Conservation (phyloP, 768 basidiomycete genomes). For the Xerocomus potaroensis region DNA sequence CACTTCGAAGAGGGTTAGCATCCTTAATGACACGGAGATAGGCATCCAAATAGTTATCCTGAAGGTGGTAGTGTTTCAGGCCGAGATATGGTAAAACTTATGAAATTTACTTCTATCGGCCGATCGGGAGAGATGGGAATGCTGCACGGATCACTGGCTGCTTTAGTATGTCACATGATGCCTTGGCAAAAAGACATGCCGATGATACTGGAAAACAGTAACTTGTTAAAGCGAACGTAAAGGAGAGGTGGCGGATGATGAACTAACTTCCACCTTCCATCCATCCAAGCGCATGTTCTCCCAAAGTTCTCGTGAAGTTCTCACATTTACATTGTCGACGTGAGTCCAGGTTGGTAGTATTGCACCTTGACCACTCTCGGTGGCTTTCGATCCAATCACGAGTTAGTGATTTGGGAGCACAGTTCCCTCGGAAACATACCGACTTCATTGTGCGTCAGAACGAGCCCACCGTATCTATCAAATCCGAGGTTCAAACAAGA, state of each 20-base stretch:
- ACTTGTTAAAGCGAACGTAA: conserved; percentile 12
- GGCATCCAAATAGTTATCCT: conserved; percentile 95
- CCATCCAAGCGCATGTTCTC: conserved; percentile 71
- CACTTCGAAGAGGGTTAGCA: conserved; percentile 75
- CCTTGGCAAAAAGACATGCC: conserved; percentile 39
- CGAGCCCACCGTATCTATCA: conserved; percentile 76
- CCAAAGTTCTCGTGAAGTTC: conserved; percentile 86
- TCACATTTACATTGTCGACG: conserved; percentile 78
- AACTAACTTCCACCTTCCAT: conserved; percentile 82
- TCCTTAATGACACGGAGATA: conserved; percentile 79
- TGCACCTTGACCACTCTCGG: conserved; percentile 67
- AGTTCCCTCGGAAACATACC: conserved; percentile 39
- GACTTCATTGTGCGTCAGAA: conserved; percentile 92
- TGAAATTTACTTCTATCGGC: conserved; percentile 73
- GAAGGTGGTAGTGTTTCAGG: background rate
- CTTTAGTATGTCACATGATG: conserved; percentile 10
- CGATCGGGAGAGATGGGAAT: conserved; percentile 95
- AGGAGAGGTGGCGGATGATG: background rate
- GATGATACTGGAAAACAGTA: conserved; percentile 57
- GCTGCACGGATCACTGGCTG: conserved; percentile 33
- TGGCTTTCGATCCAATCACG: conserved; percentile 28
- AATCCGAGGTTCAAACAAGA: conserved; percentile 7
- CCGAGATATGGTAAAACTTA: background rate
- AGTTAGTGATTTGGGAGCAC: conserved; percentile 3
- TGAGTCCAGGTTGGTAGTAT: conserved; percentile 93